A percentile compares a stretch with the other conserved stretches of the same genome.
These are phyloP conservation scores for Boletus sp. DNA, from an alignment of 1,284 basidiomycete genomes.

Conservation along the genomic window DNA sequence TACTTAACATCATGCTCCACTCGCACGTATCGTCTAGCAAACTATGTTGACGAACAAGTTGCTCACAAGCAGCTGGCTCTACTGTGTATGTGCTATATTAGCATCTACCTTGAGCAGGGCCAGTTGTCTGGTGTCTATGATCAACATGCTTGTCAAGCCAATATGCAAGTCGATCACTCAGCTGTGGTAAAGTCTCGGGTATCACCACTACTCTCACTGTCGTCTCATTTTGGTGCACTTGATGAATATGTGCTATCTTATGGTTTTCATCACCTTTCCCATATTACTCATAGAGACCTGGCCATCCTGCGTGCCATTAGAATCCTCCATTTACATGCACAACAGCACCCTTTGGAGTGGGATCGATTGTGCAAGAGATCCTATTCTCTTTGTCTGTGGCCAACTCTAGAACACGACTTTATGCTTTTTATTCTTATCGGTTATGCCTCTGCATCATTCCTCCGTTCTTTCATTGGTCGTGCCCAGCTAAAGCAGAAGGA, in stretches of 20 bases:
- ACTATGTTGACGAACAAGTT: not conserved
- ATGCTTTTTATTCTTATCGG: slow-evolving; percentile 15
- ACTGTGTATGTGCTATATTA: slow-evolving; percentile 12
- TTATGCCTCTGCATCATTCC: slow-evolving; percentile 2
- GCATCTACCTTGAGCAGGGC: not conserved
- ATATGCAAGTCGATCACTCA: no score
- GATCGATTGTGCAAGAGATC: not conserved
- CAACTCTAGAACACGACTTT: slow-evolving; percentile 12
- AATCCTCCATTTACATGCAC: not conserved
- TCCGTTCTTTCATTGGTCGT: not conserved
- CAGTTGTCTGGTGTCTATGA: not conserved
- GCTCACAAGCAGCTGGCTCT: slow-evolving; percentile 6
- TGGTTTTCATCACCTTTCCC: not conserved
- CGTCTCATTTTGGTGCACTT: not conserved
- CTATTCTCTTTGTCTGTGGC: not conserved
- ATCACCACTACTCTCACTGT: not conserved
- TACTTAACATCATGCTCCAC: not conserved
- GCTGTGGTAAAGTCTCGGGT: not conserved
- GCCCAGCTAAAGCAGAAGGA: not conserved
- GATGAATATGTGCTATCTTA: not conserved
- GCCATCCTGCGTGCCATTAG: not conserved
- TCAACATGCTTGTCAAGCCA: no score
- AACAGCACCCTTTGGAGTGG: slow-evolving; percentile 6
- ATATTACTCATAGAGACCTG: not conserved
- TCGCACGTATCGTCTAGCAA: not conserved